Evolutionary conservation across 2,329 filamentous ascomycete genomes (phyloP).

Genomic region (Botryotinia calthae): DNA sequence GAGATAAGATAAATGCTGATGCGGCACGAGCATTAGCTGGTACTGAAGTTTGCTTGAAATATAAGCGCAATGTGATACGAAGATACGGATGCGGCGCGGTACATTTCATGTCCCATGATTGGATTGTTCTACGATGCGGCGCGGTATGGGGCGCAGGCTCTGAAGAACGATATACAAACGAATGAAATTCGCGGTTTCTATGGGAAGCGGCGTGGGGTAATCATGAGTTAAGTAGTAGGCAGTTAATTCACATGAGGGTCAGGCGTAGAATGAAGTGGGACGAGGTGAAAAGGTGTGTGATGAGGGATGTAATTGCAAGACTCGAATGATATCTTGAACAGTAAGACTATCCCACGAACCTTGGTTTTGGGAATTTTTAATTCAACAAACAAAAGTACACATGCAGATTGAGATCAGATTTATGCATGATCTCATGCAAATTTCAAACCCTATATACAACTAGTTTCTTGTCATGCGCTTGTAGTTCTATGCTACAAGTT

Average conservation of each 20-base stretch:
- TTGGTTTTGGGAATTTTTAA: background rate
- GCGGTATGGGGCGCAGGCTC: background rate
- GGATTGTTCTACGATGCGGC: background rate
- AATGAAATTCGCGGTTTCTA: background rate
- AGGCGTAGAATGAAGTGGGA: background rate
- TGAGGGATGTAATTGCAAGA: background rate
- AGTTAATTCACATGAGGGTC: background rate
- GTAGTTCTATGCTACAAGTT: background rate
- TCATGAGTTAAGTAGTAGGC: background rate
- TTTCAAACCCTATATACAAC: background rate
- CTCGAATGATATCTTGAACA: background rate
- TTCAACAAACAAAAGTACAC: background rate
- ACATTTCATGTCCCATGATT: background rate
- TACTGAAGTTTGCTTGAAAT: background rate
- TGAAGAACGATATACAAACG: background rate
- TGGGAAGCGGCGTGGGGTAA: background rate
- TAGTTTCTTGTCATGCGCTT: background rate
- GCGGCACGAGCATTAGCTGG: background rate
- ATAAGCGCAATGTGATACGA: background rate
- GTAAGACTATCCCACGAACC: background rate
- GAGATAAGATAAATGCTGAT: background rate
- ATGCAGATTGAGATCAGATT: background rate
- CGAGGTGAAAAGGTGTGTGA: background rate
- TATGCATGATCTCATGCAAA: background rate
- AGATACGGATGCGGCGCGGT: background rate